Base-by-base conservation (phyloP, 441 rosid species). In the Breynia disticha region DNA sequence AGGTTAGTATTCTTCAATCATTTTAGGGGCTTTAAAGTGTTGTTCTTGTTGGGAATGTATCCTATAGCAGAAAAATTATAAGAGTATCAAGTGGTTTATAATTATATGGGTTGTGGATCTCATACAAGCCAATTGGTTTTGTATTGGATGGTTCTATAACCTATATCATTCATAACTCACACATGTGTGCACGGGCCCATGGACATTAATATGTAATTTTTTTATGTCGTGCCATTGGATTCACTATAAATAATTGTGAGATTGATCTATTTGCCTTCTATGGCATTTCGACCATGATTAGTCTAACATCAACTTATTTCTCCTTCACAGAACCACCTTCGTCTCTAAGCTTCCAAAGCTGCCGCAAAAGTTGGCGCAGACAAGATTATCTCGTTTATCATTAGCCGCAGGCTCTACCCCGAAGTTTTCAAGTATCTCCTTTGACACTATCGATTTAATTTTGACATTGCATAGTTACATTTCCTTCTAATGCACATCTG, bases 341-440 rank as follows among this genome's bases (percentile, higher is more conserved):
- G 61, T 81, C 19, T 75, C 86, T 11, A 84, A 75, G 77, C 78
- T 84, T 67, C 84, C 79, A 0, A 84, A 75, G 78, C 83, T 80
- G 45, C 67, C 78, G 1, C 72, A 57, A 64, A 84, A 65, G 62
- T 55, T 54, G 48, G 59, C 55, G 56, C 86, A 62, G 52, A 63
- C 80, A 59, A 80, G 74, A 76, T 57, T 72, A 46, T 65, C 86
- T 41, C 87, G 78, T 20, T 62, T 78, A 64, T 81, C 83, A 59
- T 47, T 72, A 70, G 44, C 78, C 45, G 69, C 61, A 76, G 78
- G 60, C 35, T 52, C 81, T 55, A 62, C 80, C 28, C 72, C 91
- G 10, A 84, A 77, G 73, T 58, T 28, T 21, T 2, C 42, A 0
- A 28, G 56, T 41, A 15, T 14, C 43, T 39, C 43, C 15, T 39